Evolutionary conservation across 2,329 filamentous ascomycete species (phyloP).

Genomic region (Fusarium decemcellulare): DNA sequence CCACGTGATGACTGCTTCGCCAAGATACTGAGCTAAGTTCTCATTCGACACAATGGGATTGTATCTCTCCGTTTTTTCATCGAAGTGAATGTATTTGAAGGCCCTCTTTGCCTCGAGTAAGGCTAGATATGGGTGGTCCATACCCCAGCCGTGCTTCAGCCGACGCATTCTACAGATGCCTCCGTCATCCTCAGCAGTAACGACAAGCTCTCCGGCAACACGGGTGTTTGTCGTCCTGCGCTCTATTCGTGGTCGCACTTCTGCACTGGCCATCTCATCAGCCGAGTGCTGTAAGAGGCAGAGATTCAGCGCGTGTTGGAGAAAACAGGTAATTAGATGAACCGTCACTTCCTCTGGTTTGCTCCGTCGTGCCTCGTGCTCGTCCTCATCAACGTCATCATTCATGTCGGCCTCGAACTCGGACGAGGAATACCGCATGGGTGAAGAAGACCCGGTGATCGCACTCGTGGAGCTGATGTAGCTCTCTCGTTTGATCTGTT

Average conservation of each 20-base stretch:
- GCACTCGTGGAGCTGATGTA: not conserved
- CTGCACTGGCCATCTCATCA: no score
- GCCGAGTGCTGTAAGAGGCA: not conserved
- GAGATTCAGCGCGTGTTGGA: not conserved
- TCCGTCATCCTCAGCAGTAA: constrained; percentile 13
- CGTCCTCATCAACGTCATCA: constrained; percentile 8
- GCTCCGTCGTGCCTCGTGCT: constrained; percentile 1
- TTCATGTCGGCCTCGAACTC: not conserved
- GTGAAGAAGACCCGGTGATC: not conserved
- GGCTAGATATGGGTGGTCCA: constrained; percentile 8
- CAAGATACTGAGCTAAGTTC: constrained; percentile 9
- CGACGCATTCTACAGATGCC: constrained; percentile 6
- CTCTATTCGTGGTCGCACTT: not conserved
- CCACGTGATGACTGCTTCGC: constrained; percentile 14
- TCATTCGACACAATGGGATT: constrained; percentile 7
- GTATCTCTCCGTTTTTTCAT: not conserved
- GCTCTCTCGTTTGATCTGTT: not conserved
- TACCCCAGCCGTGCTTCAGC: not conserved
- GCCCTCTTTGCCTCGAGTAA: constrained; percentile 14
- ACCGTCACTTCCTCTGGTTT: constrained; percentile 15
- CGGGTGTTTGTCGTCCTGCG: not conserved
- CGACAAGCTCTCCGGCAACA: not conserved
- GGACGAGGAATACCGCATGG: not conserved
- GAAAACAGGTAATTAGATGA: constrained; percentile 2
- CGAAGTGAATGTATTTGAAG: constrained; percentile 10